Percentiles rank a stretch among this genome's conserved stretches.
These are phyloP conservation scores for Parmelia sp. DNA, from an alignment of 495 filamentous ascomycete genomes.

Conservation along the genomic window DNA sequence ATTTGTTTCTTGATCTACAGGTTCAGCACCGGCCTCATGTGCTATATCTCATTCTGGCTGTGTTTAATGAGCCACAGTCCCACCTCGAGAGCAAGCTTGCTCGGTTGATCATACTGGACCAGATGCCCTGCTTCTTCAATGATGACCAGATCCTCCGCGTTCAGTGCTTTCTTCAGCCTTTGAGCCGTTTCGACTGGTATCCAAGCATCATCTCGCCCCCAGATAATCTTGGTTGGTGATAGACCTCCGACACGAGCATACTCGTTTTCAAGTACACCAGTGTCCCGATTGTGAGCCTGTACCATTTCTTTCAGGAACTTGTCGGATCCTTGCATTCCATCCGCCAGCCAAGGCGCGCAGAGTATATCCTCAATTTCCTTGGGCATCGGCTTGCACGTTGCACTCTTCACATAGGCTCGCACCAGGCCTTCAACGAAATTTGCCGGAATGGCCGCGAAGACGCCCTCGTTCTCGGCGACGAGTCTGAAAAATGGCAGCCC, in stretches of 20 bases:
- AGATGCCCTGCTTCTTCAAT: slow-evolving; percentile 35
- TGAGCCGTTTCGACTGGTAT: slow-evolving; percentile 30
- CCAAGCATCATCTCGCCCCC: slow-evolving; percentile 35
- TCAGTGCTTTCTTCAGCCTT: slow-evolving; percentile 20
- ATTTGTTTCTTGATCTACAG: not conserved
- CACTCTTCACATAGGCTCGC: slow-evolving; percentile 32
- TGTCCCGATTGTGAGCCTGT: slow-evolving; percentile 30
- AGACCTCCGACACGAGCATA: slow-evolving; percentile 29
- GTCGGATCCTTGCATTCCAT: slow-evolving; percentile 23
- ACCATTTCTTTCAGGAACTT: slow-evolving; percentile 30
- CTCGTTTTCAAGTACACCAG: slow-evolving; percentile 28
- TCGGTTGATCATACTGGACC: slow-evolving; percentile 34
- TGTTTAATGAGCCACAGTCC: slow-evolving; percentile 20
- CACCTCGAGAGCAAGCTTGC: slow-evolving; percentile 30
- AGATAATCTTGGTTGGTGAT: slow-evolving; percentile 32
- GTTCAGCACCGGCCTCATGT: not conserved
- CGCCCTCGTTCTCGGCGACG: slow-evolving; percentile 28
- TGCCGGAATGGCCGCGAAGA: slow-evolving; percentile 29
- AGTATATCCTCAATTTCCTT: slow-evolving; percentile 29
- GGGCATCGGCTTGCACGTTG: slow-evolving; percentile 22
- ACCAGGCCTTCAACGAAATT: slow-evolving; percentile 32
- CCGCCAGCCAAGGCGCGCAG: slow-evolving; percentile 27
- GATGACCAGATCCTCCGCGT: slow-evolving; percentile 26
- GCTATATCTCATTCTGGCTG: not conserved
- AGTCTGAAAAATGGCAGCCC: slow-evolving; percentile 33